Conservation (phyloP, 805 yeast species). For the Metschnikowia amazonensis region DNA sequence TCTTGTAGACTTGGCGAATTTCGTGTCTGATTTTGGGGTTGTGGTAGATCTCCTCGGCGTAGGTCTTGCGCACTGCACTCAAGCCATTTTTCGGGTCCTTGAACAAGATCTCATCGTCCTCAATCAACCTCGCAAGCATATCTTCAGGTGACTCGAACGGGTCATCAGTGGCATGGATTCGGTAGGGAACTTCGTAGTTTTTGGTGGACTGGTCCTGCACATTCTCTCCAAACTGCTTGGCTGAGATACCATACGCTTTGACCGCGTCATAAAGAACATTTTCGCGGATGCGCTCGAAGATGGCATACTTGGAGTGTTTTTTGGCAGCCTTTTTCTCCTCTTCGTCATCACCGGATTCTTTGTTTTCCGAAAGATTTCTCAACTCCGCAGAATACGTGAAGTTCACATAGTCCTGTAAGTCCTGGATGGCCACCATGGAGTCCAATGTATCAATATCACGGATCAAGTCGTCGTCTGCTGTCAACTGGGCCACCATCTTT, state of each 20-base stretch:
- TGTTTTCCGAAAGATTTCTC: slow-evolving; percentile 38
- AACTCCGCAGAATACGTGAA: slow-evolving; percentile 64
- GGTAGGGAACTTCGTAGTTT: slow-evolving; percentile 41
- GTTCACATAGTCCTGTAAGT: slow-evolving; percentile 75
- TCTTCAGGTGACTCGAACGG: slow-evolving; percentile 57
- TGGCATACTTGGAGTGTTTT: slow-evolving; percentile 56
- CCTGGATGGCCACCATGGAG: slow-evolving; percentile 78
- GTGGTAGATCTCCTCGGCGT: slow-evolving; percentile 74
- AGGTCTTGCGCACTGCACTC: slow-evolving; percentile 69
- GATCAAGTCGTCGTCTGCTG: slow-evolving; percentile 52
- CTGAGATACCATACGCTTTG: slow-evolving; percentile 69
- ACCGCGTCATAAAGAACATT: slow-evolving; percentile 66
- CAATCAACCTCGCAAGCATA: slow-evolving; percentile 45
- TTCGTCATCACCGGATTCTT: slow-evolving; percentile 19
- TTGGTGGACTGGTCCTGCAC: slow-evolving; percentile 57
- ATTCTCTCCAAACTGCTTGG: slow-evolving; percentile 80
- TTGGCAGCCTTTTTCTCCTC: slow-evolving; percentile 28
- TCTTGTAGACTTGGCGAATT: slow-evolving; percentile 58
- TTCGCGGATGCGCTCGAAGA: slow-evolving; percentile 62
- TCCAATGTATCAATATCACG: slow-evolving; percentile 55
- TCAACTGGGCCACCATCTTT: slow-evolving; percentile 50
- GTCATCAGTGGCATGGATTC: slow-evolving; percentile 72
- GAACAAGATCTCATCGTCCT: slow-evolving; percentile 48
- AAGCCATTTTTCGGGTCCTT: slow-evolving; percentile 58
- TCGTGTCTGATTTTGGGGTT: slow-evolving; percentile 76